Evolutionary conservation across 2,329 filamentous ascomycete species (phyloP).

Genomic region (Sporothrix variecibatus): DNA sequence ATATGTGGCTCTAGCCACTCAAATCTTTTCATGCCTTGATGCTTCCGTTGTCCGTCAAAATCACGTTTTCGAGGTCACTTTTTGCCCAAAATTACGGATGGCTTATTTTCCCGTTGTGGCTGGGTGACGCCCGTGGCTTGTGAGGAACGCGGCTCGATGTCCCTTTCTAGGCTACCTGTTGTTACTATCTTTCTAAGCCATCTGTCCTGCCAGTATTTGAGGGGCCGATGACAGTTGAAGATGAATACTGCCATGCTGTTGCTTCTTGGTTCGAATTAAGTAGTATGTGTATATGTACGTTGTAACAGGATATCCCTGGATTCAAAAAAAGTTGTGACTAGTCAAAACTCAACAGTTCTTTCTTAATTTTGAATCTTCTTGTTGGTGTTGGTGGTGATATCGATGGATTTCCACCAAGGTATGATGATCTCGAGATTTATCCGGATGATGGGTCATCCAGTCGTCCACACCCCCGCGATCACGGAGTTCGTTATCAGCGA

Average conservation of each 20-base stretch:
- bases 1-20: no score
- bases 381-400: background rate
- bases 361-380: background rate
- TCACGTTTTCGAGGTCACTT: background rate
- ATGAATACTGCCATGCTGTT: background rate
- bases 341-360: background rate
- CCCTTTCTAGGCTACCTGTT: no score
- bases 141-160: no score
- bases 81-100: no score
- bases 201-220: background rate
- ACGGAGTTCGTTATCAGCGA: background rate
- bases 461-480: background rate
- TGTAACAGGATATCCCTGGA: background rate
- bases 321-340: background rate
- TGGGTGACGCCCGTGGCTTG: background rate
- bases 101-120: background rate
- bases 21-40: background rate
- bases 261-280: background rate
- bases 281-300: no score
- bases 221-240: background rate
- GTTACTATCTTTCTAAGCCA: background rate
- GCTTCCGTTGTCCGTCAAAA: background rate
- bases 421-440: background rate
- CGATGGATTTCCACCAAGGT: background rate
- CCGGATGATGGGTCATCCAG: background rate